These are phyloP conservation scores for Fusarium guadeloupense DNA, from an alignment of 2,329 filamentous ascomycete species.

Conservation along the genomic window DNA sequence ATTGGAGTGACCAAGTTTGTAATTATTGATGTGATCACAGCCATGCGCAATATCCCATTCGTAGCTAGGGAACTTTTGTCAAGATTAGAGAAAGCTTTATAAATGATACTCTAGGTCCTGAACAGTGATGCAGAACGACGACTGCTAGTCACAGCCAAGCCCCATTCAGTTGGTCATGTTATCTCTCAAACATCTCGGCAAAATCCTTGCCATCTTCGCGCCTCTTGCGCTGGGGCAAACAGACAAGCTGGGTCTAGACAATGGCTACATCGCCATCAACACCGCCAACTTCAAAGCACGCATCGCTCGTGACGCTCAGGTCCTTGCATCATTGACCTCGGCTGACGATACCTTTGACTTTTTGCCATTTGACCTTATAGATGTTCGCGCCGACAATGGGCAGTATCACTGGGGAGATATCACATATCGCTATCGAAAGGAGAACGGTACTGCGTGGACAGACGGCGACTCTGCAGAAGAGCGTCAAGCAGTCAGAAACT, in stretches of 20 bases:
- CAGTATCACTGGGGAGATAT: constrained; percentile 69
- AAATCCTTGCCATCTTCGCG: background rate
- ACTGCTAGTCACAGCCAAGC: background rate
- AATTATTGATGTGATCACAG: background rate
- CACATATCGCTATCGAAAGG: constrained; percentile 62
- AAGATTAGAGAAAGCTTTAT: background rate
- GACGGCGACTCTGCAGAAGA: constrained; percentile 56
- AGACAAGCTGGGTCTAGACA: constrained; percentile 49
- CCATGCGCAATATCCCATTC: background rate
- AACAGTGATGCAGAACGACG: background rate
- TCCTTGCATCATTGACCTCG: constrained; percentile 59
- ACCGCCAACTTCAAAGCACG: constrained; percentile 55
- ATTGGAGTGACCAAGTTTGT: background rate
- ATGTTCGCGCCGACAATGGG: constrained; percentile 57
- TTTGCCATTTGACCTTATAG: constrained; percentile 61
- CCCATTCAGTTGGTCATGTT: background rate
- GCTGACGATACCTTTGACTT: constrained; percentile 60
- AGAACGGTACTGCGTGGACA: constrained; percentile 53
- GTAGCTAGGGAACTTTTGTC: background rate
- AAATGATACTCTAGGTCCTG: background rate
- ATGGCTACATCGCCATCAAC: constrained; percentile 52
- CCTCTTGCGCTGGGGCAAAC: background rate
- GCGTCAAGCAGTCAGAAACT: constrained; percentile 45
- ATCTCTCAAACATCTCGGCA: background rate
- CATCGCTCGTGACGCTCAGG: constrained; percentile 56